Percentiles rank a stretch among this genome's conserved stretches.
Evolutionary conservation across 2,329 filamentous ascomycete species (phyloP).

Genomic region (Trichoderma sp.): DNA sequence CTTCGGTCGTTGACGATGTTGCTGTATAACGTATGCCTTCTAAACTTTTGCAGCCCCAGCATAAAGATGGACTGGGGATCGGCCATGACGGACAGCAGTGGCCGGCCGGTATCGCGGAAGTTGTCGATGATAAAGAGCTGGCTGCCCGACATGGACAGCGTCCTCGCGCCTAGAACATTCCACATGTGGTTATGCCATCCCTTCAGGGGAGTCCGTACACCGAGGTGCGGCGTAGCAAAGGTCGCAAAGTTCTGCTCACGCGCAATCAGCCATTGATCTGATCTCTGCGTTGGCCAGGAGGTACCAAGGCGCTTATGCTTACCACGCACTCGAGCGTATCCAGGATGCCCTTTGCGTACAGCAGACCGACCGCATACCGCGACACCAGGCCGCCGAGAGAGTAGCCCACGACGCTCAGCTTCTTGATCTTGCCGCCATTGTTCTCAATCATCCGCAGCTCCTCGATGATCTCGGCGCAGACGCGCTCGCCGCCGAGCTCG

Average conservation of each 20-base stretch:
- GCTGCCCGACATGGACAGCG: conserved; percentile 77
- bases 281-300: background rate
- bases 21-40: conserved; percentile 74
- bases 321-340: conserved; percentile 78
- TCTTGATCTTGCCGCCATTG: conserved; percentile 71
- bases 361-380: conserved; percentile 81
- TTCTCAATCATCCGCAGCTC: conserved; percentile 59
- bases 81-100: conserved; percentile 77
- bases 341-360: conserved; percentile 79
- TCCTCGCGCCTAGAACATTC: conserved; percentile 83
- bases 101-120: conserved; percentile 80
- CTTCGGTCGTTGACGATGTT: conserved; percentile 87
- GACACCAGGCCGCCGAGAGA: conserved; percentile 85
- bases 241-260: conserved; percentile 77
- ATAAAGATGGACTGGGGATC: conserved; percentile 87
- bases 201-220: conserved; percentile 69
- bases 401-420: conserved; percentile 86
- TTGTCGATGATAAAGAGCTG: conserved; percentile 87
- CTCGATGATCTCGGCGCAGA: conserved; percentile 68
- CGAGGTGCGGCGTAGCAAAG: conserved; percentile 82
- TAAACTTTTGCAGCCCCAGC: conserved; percentile 73
- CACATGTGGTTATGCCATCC: conserved; percentile 69
- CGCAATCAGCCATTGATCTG: background rate
- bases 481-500: conserved; percentile 67
- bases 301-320: conserved; percentile 33